Percentiles rank a stretch among this genome's conserved stretches.
These are phyloP conservation scores for Cyberlindnera sargentensis DNA, from an alignment of 805 yeast species.

Conservation along the genomic window DNA sequence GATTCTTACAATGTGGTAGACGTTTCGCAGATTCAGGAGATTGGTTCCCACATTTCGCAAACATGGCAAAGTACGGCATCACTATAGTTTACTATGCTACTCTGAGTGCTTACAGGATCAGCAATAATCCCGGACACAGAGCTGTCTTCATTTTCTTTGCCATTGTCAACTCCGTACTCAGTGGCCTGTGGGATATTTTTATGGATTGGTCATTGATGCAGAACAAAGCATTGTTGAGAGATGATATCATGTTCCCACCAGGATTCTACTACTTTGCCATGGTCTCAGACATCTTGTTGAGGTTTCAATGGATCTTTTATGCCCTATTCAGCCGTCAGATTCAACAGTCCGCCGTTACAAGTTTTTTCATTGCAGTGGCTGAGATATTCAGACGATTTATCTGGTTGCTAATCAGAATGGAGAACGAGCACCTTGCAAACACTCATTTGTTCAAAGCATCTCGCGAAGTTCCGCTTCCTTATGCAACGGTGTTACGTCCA, in stretches of 20 bases:
- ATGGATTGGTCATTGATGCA: conserved; percentile 96
- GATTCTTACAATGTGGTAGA: conserved; percentile 82
- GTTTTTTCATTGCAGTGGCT: conserved; percentile 76
- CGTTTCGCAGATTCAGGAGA: conserved; percentile 92
- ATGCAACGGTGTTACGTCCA: conserved; percentile 35
- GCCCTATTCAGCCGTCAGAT: conserved; percentile 68
- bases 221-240: conserved; percentile 54
- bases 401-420: conserved; percentile 91
- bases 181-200: conserved; percentile 80
- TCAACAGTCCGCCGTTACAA: conserved; percentile 82
- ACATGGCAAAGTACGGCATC: conserved; percentile 68
- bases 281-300: conserved; percentile 59
- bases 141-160: conserved; percentile 71
- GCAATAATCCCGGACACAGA: conserved; percentile 30
- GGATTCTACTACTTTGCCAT: conserved; percentile 70
- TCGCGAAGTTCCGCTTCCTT: conserved; percentile 82
- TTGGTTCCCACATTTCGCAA: conserved; percentile 93
- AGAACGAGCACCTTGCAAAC: conserved; percentile 92
- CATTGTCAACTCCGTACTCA: conserved; percentile 57
- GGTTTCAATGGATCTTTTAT: conserved; percentile 92
- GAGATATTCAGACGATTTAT: conserved; percentile 78
- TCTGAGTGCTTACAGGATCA: conserved; percentile 73
- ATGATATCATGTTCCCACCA: conserved; percentile 59
- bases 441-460: conserved; percentile 82
- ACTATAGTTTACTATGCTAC: conserved; percentile 63